Evolutionary conservation across 2,329 filamentous ascomycete species (phyloP).

Genomic region (Cladophialophora bantiana): DNA sequence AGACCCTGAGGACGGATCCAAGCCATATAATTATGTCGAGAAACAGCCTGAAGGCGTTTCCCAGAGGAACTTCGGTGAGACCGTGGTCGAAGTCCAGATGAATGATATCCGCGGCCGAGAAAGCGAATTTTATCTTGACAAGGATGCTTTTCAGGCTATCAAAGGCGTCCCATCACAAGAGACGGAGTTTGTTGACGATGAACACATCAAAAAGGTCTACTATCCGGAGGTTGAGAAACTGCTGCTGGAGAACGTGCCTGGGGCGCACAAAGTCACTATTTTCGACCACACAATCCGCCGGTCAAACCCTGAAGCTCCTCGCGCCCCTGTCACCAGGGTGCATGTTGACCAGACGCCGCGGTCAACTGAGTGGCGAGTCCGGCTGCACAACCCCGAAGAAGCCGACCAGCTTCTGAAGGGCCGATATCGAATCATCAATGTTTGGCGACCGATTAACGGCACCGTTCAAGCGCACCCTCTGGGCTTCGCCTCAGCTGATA

Average conservation of each 20-base stretch:
- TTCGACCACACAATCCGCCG: constrained; percentile 93
- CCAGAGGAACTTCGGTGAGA: constrained; percentile 68
- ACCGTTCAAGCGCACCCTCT: constrained; percentile 65
- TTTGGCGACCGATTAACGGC: constrained; percentile 75
- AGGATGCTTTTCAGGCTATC: constrained; percentile 75
- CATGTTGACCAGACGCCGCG: constrained; percentile 83
- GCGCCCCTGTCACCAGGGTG: constrained; percentile 73
- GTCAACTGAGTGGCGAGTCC: constrained; percentile 72
- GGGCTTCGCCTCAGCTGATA: constrained; percentile 63
- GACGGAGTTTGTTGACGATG: constrained; percentile 70
- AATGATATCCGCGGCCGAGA: constrained; percentile 78
- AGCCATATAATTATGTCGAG: constrained; percentile 73
- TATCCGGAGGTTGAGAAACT: constrained; percentile 84
- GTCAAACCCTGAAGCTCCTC: constrained; percentile 62
- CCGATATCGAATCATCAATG: constrained; percentile 84
- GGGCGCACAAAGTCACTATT: constrained; percentile 70
- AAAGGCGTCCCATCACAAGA: constrained; percentile 63
- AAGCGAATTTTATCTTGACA: constrained; percentile 70
- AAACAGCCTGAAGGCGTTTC: constrained; percentile 66
- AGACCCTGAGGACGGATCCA: constrained; percentile 65
- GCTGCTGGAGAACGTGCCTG: constrained; percentile 71
- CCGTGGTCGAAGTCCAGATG: constrained; percentile 63
- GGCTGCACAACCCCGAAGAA: constrained; percentile 70
- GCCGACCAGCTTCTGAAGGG: constrained; percentile 70
- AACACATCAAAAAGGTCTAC: constrained; percentile 73